Conservation (phyloP, 2,329 filamentous ascomycete genomes). For the Paraphaeosphaeria minitans region DNA sequence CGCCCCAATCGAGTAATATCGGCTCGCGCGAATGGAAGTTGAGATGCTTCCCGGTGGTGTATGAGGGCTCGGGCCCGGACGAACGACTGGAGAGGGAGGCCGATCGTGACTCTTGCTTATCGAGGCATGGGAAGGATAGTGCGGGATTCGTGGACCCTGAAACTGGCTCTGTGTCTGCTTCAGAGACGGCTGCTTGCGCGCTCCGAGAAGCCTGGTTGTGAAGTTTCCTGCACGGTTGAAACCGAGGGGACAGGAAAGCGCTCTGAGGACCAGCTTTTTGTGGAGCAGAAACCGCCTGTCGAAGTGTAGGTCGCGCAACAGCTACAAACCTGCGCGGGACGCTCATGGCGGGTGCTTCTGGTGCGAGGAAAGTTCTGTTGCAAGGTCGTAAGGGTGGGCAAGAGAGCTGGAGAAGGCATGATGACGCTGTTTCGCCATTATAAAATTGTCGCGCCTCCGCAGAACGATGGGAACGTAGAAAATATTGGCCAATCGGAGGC, state of each 20-base stretch:
- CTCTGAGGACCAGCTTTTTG: conserved; percentile 12
- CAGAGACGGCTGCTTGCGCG: conserved; percentile 29
- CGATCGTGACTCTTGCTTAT: conserved; percentile 55
- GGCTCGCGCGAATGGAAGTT: conserved; percentile 75
- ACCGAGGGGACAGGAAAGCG: conserved; percentile 20
- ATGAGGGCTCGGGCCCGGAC: conserved; percentile 88
- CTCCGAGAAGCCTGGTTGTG: conserved; percentile 37
- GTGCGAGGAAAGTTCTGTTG: not conserved
- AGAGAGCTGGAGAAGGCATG: conserved; percentile 12
- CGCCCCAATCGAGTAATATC: conserved; percentile 90
- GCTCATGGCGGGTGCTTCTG: conserved; percentile 30
- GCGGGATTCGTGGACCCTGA: conserved; percentile 46
- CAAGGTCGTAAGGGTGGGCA: conserved; percentile 4
- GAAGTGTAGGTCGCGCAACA: conserved; percentile 24
- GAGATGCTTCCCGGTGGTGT: conserved; percentile 86
- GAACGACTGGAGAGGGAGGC: conserved; percentile 73
- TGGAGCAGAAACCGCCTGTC: conserved; percentile 17
- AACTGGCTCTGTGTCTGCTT: conserved; percentile 26
- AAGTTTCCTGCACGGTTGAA: conserved; percentile 31
- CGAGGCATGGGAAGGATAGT: conserved; percentile 49
- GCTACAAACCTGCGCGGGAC: conserved; percentile 35
- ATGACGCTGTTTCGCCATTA: conserved; percentile 22
- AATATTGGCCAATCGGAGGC: conserved; percentile 30
- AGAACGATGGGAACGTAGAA: conserved; percentile 16
- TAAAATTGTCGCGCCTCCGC: conserved; percentile 17